Evolutionary conservation across 2,329 filamentous ascomycete genomes (phyloP).

Genomic region (Cercospora zeina): DNA sequence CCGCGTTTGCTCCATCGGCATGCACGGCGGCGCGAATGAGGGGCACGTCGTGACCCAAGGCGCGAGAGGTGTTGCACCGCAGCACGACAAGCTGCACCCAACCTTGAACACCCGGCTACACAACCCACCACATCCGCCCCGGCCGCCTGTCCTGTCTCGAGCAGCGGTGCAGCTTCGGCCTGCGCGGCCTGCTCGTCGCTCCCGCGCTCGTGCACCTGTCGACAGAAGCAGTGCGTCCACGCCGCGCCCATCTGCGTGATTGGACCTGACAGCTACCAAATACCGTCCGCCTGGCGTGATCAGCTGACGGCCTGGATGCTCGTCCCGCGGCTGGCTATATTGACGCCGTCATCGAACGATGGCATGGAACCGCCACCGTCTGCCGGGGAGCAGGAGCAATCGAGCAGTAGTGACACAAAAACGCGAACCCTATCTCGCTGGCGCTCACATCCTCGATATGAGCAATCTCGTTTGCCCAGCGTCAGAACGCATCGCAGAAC

Average conservation of each 20-base stretch:
- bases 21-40: constrained; percentile 7
- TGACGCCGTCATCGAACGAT: not conserved
- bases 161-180: constrained; percentile 13
- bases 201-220: constrained; percentile 14
- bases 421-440: not conserved
- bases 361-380: not conserved
- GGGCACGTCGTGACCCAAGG: constrained; percentile 10
- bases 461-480: constrained; percentile 14
- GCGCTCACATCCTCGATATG: constrained; percentile 4
- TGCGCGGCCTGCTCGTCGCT: constrained; percentile 1
- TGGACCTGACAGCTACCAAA: constrained; percentile 14
- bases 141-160: constrained; percentile 6
- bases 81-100: constrained; percentile 19
- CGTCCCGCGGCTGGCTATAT: not conserved
- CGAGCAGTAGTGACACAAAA: constrained; percentile 1
- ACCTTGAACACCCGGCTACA: constrained; percentile 20
- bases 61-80: constrained; percentile 14
- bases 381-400: not conserved
- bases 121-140: constrained; percentile 15
- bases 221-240: constrained; percentile 10
- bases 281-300: constrained; percentile 11
- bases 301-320: constrained; percentile 9
- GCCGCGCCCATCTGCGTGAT: not conserved
- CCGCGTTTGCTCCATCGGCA: constrained; percentile 8
- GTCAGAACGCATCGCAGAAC: constrained; percentile 13